Evolutionary conservation across 225 moss, liverwort and hornwort species (phyloP).

Genomic region (Sphagnum contortum): DNA sequence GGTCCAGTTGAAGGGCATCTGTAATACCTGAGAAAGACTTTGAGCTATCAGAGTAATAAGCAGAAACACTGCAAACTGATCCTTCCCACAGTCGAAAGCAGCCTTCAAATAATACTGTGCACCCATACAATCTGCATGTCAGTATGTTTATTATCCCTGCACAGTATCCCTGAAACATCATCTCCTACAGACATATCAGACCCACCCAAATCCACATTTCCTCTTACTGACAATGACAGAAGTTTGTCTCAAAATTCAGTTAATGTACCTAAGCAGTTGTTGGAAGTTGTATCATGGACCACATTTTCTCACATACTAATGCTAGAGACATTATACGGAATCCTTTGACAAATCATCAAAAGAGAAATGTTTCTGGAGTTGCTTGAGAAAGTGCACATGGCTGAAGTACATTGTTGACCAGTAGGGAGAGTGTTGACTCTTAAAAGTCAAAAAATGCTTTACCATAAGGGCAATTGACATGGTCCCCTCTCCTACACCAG

Average conservation of each 20-base stretch:
- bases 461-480: conserved; percentile 14
- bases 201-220: no score
- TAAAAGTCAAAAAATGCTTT: background rate
- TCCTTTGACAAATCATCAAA: no score
- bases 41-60: conserved; percentile 5
- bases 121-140: background rate
- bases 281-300: no score
- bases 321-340: no score
- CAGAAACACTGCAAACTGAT: conserved; percentile 14
- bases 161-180: background rate
- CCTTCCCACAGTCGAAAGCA: conserved; percentile 9
- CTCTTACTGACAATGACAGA: no score
- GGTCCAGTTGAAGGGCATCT: background rate
- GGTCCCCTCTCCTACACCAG: conserved; percentile 9
- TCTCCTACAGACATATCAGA: background rate
- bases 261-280: no score
- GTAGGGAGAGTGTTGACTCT: no score
- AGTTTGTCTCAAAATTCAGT: no score
- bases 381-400: no score
- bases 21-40: conserved; percentile 14
- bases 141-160: background rate
- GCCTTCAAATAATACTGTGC: conserved; percentile 18
- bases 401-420: no score
- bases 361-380: no score
- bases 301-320: no score